phyloP scores from a whole-genome alignment of 1,284 basidiomycete genomes.

The Hortiboletus rubellus region DNA sequence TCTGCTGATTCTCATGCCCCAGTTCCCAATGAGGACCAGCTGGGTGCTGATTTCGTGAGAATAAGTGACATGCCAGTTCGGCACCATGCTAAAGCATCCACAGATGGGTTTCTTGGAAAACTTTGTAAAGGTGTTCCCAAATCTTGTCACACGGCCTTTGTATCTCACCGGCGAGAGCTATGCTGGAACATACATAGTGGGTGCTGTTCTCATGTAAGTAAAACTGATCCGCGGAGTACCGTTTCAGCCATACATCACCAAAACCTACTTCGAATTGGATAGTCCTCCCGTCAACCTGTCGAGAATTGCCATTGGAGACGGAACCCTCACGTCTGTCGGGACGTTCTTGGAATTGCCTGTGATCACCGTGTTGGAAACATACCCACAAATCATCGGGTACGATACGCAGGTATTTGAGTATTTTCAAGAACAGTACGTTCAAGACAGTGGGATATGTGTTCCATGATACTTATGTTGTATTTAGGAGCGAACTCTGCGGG shows the following conservation, averaged over 20 bases:
- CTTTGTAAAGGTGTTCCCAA: conserved; percentile 66
- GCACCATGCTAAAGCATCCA: not conserved
- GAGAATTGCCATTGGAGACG: conserved; percentile 70
- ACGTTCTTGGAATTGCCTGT: conserved; percentile 44
- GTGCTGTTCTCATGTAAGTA: conserved; percentile 16
- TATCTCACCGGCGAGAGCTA: conserved; percentile 69
- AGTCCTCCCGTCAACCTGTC: conserved; percentile 64
- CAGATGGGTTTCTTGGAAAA: conserved; percentile 67
- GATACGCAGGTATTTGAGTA: conserved; percentile 63
- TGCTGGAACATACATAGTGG: conserved; percentile 62
- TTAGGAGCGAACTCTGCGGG: conserved; percentile 59
- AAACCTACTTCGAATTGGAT: conserved; percentile 60
- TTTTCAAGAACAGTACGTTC: conserved; percentile 59
- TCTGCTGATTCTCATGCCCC: not conserved
- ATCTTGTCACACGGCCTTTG: conserved; percentile 58
- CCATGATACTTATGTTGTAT: not conserved
- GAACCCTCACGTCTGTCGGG: conserved; percentile 47
- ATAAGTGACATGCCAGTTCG: too few relatives aligned
- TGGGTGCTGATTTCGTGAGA: conserved; percentile 68
- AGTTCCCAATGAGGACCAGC: conserved; percentile 62
- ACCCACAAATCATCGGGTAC: conserved; percentile 38
- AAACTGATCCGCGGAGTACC: conserved; percentile 1
- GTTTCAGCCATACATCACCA: conserved; percentile 63
- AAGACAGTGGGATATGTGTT: not conserved
- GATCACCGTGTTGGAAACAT: conserved; percentile 54